These are phyloP conservation scores for Protomyces gravidus DNA, from an alignment of 1,139 yeast species.

Conservation along the genomic window DNA sequence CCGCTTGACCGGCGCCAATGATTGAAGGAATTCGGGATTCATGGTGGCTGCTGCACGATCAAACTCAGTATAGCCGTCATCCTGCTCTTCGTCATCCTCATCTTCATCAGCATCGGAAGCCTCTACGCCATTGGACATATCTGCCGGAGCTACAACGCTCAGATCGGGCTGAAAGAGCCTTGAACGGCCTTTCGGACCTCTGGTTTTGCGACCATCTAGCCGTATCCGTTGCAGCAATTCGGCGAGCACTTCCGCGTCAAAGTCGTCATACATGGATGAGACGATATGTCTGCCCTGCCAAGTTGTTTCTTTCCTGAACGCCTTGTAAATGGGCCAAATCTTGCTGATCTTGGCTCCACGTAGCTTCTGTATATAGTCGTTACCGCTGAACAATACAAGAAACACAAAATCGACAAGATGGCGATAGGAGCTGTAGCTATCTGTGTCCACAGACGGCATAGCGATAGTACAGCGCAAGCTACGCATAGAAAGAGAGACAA, in stretches of 20 bases:
- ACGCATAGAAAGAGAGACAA: neutral
- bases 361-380: conserved; percentile 17
- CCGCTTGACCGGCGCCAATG: neutral
- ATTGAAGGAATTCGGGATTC: neutral
- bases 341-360: conserved; percentile 17
- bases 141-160: conserved; percentile 2
- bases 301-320: conserved; percentile 3
- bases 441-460: neutral
- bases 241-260: conserved; percentile 11
- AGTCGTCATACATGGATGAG: neutral
- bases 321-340: conserved; percentile 16
- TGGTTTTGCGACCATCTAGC: neutral
- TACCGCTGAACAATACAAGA: conserved; percentile 12
- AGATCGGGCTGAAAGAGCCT: conserved; percentile 7
- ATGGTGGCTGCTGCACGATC: neutral
- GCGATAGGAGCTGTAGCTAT: neutral
- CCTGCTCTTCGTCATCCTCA: conserved; percentile 6
- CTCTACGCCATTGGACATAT: too few species aligned
- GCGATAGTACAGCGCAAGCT: neutral
- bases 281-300: conserved; percentile 5
- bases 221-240: conserved; percentile 15
- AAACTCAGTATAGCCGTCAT: neutral
- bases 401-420: conserved; percentile 7
- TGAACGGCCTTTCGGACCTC: neutral
- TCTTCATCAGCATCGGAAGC: conserved; percentile 20